Evolutionary conservation across 129 eudicot genomes (phyloP).

Genomic region (Daucus carota): DNA sequence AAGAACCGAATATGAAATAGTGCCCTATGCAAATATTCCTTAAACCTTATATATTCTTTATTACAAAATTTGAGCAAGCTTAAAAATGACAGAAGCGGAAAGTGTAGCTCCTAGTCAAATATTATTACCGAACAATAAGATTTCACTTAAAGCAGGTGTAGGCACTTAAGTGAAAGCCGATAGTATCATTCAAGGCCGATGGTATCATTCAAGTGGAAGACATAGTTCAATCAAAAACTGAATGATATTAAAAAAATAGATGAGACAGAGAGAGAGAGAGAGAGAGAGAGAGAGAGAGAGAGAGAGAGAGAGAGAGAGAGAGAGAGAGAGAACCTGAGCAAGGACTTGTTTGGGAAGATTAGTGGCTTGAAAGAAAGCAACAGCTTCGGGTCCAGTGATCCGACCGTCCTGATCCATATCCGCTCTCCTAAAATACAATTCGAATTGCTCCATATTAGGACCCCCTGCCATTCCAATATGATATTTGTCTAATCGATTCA

Average conservation of each 20-base stretch:
- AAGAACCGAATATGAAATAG: not conserved
- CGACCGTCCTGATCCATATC: constrained; percentile 96
- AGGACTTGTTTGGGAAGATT: constrained; percentile 71
- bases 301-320: not conserved
- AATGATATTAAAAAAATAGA: too few species aligned
- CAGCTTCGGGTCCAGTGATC: constrained; percentile 83
- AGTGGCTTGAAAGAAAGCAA: constrained; percentile 66
- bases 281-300: not conserved
- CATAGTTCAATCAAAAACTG: too few species aligned
- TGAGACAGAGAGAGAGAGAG: too few species aligned
- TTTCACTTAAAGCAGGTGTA: not conserved
- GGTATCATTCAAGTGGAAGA: too few species aligned
- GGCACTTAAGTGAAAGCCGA: not conserved
- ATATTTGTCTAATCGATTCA: not conserved
- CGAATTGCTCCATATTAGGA: constrained; percentile 63
- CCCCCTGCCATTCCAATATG: constrained; percentile 42
- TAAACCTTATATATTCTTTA: not conserved
- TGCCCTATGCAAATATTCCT: not conserved
- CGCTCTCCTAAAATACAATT: constrained; percentile 67
- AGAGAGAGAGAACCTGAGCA: constrained; percentile 66
- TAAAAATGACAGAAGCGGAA: not conserved
- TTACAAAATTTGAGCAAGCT: not conserved
- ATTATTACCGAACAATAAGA: not conserved
- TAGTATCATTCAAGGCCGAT: too few species aligned
- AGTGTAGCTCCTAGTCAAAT: not conserved